A percentile compares a stretch with the other conserved stretches of the same genome.
These are phyloP conservation scores for Venturia asperata DNA, from an alignment of 2,329 filamentous ascomycete species.

Conservation along the genomic window DNA sequence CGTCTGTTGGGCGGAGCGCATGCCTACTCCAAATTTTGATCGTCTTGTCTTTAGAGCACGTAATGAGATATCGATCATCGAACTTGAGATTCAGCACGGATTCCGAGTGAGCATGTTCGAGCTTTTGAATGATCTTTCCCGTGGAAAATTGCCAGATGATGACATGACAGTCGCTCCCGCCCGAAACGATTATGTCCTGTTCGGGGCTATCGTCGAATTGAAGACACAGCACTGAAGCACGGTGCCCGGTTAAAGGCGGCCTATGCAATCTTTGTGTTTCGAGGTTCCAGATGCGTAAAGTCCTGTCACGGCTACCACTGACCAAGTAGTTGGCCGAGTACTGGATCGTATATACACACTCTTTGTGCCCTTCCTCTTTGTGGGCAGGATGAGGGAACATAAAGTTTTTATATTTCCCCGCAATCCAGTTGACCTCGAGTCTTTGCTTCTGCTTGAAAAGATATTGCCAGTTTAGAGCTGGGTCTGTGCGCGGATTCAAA, in stretches of 20 bases:
- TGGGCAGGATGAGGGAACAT: conserved; percentile 80
- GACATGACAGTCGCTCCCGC: conserved; percentile 84
- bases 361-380: conserved; percentile 73
- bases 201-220: conserved; percentile 86
- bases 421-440: conserved; percentile 86
- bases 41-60: conserved; percentile 92
- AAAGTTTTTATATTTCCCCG: conserved; percentile 75
- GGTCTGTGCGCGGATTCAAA: conserved; percentile 32
- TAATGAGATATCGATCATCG: conserved; percentile 83
- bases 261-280: conserved; percentile 70
- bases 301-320: conserved; percentile 84
- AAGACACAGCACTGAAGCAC: conserved; percentile 82
- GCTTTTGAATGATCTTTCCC: conserved; percentile 69
- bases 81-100: conserved; percentile 92
- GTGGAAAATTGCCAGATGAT: conserved; percentile 94
- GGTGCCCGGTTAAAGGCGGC: conserved; percentile 67
- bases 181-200: conserved; percentile 90
- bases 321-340: conserved; percentile 80
- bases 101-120: conserved; percentile 73
- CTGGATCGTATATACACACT: conserved; percentile 94
- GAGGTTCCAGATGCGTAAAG: conserved; percentile 84
- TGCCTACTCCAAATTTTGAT: conserved; percentile 93
- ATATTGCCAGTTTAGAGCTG: conserved; percentile 84
- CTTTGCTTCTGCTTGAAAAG: conserved; percentile 80
- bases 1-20: conserved; percentile 34